phyloP scores from a whole-genome alignment of 176 grass and related monocot genomes.

The Eragrostis curvula region DNA sequence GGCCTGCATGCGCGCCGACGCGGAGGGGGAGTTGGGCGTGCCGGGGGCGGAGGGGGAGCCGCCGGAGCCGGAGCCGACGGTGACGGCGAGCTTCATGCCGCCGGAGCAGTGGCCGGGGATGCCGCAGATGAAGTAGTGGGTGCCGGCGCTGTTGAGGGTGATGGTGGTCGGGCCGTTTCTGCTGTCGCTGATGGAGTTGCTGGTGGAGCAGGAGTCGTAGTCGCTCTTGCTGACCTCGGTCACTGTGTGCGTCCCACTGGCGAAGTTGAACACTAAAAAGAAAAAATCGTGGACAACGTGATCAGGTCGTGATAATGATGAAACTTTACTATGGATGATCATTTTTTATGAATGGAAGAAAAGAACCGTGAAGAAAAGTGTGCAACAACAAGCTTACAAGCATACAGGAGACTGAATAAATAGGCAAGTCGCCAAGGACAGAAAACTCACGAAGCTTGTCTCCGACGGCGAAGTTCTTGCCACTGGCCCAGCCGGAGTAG shows the following conservation, averaged over 20 bases:
- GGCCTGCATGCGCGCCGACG: constrained; percentile 17
- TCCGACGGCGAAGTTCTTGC: constrained; percentile 44
- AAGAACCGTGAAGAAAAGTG: neutral
- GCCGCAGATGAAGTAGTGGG: constrained; percentile 77
- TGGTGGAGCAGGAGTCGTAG: constrained; percentile 60
- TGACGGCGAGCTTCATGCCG: constrained; percentile 82
- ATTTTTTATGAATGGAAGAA: neutral
- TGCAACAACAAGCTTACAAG: neutral
- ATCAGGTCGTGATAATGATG: neutral
- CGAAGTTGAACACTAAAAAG: constrained; percentile 62
- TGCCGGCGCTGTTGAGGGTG: constrained; percentile 42
- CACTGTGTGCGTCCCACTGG: constrained; percentile 44
- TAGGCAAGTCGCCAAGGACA: neutral
- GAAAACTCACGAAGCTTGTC: constrained; percentile 60
- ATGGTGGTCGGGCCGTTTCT: constrained; percentile 40
- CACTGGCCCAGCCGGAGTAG: constrained; percentile 51
- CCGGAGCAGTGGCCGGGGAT: constrained; percentile 46
- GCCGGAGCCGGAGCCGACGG: constrained; percentile 39
- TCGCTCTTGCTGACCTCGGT: constrained; percentile 49
- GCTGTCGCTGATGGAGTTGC: constrained; percentile 32
- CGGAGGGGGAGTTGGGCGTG: neutral
- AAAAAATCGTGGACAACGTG: neutral
- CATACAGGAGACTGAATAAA: neutral
- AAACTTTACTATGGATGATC: neutral
- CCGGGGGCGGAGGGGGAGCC: neutral